Conservation (phyloP, 495 filamentous ascomycete species). For the Penicillium maclennaniae region DNA sequence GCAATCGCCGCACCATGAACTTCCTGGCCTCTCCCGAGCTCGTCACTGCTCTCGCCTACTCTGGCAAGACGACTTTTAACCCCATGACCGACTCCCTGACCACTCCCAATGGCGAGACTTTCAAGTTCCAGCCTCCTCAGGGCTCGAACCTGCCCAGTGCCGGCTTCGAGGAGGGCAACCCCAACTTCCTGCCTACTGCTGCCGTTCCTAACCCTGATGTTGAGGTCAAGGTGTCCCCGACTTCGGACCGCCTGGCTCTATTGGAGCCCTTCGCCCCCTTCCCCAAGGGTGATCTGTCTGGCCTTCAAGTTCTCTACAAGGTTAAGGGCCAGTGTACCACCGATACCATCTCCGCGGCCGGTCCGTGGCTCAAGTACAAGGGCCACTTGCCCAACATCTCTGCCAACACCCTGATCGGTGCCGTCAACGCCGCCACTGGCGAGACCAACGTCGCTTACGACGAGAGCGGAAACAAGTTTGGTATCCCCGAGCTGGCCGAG, state of each 20-base stretch:
- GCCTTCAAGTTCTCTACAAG: slow-evolving; percentile 75
- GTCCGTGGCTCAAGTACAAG: slow-evolving; percentile 98
- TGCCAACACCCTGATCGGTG: slow-evolving; percentile 92
- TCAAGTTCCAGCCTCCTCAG: slow-evolving; percentile 79
- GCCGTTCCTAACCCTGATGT: slow-evolving; percentile 55
- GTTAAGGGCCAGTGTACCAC: slow-evolving; percentile 97
- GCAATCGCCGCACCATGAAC: slow-evolving; percentile 95
- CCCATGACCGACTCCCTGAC: slow-evolving; percentile 82
- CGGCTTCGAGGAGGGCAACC: slow-evolving; percentile 79
- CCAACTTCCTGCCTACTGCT: slow-evolving; percentile 66
- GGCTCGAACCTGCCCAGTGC: slow-evolving; percentile 71
- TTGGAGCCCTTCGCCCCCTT: slow-evolving; percentile 90
- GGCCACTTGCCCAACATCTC: slow-evolving; percentile 97
- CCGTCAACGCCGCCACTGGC: slow-evolving; percentile 83
- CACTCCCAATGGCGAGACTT: slow-evolving; percentile 75
- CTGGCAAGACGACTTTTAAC: slow-evolving; percentile 92
- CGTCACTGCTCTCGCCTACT: slow-evolving; percentile 92
- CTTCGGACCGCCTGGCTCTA: slow-evolving; percentile 80
- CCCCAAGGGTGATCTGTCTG: slow-evolving; percentile 66
- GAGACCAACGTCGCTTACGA: slow-evolving; percentile 92
- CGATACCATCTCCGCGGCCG: slow-evolving; percentile 95
- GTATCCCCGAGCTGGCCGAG: slow-evolving; percentile 79
- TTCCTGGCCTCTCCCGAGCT: slow-evolving; percentile 95
- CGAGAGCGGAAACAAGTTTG: slow-evolving; percentile 56
- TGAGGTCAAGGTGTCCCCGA: slow-evolving; percentile 72